Conservation (phyloP, 768 basidiomycete genomes). For the Favolaschia claudopus region DNA sequence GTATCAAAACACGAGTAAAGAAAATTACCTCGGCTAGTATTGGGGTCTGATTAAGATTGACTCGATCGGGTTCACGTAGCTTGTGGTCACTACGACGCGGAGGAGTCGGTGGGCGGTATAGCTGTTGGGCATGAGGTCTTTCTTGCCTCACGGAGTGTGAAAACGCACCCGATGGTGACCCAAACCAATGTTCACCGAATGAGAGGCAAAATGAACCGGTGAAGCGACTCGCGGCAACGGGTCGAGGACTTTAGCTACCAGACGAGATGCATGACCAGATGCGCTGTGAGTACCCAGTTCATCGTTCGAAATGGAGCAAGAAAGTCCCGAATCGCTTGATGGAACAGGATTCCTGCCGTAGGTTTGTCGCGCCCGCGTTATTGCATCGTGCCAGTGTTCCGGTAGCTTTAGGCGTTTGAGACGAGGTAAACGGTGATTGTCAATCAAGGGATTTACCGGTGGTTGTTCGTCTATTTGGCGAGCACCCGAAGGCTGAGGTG, state of each 20-base stretch:
- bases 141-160: not conserved
- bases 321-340: too few species aligned
- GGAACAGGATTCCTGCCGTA: not conserved
- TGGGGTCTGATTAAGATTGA: not conserved
- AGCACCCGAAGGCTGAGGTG: slow-evolving; percentile 6
- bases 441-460: slow-evolving; percentile 19
- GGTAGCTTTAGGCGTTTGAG: slow-evolving; percentile 21
- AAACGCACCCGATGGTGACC: slow-evolving; percentile 8
- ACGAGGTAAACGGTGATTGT: not conserved
- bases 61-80: not conserved
- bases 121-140: not conserved
- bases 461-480: slow-evolving; percentile 9
- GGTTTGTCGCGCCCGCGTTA: slow-evolving; percentile 11
- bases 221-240: slow-evolving; percentile 17
- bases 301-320: too few species aligned
- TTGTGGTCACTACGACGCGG: slow-evolving; percentile 16
- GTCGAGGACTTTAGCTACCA: not conserved
- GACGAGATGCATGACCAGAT: not conserved
- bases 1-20: not conserved
- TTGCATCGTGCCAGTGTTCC: slow-evolving; percentile 17
- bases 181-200: not conserved
- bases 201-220: slow-evolving; percentile 17
- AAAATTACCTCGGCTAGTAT: slow-evolving; percentile 1
- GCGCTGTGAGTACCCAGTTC: not conserved
- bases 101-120: slow-evolving; percentile 26